Base-by-base conservation (phyloP, 345 rosid species). In the Bruguiera gymnorhiza region DNA sequence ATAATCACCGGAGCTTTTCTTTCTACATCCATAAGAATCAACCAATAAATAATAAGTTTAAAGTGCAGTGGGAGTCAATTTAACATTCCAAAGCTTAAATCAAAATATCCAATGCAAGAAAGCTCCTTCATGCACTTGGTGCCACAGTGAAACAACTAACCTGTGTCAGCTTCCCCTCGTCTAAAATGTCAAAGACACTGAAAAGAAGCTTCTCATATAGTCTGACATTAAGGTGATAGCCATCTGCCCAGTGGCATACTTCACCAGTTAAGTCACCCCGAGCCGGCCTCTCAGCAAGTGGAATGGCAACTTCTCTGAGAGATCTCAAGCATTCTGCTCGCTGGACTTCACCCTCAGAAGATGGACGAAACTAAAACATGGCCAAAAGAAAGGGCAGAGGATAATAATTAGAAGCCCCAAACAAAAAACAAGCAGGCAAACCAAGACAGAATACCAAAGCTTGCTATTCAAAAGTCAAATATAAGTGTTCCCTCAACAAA, bases 211-310 rank as follows among this genome's bases (percentile, higher is more conserved):
- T 95, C 79, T 92, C 96, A 56, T 92, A 95, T 36, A 95, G 83
- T 76, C 88, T 92, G 73, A 90, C 87, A 76, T 95, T 95, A 70
- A 95, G 81, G 83, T 87, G 97, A 78, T 92, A 92, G 37, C 98
- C 97, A 88, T 95, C 99, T 56, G 96, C 97, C 99, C 97, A 92
- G 70, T 95, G 99, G 88, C 96, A 90, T 50, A 95, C 91, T 88
- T 92, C 96, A 76, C 99, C 99, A 50, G 99, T 89, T 80, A 92
- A 86, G 85, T 95, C 99, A 80, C 96, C 97, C 61, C 93, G 91
- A 54, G 97, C 97, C 16, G 98, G 97, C 77, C 97, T 89, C 86
- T 92, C 97, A 70, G 99, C 96, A 84, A 95, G 94, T 82, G 93
- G 89, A 71, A 80, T 81, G 68, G 92, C 92, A 81, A 90, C 84